Percentiles rank a stretch among this genome's conserved stretches.
Evolutionary conservation across 345 rosid genomes (phyloP).

Genomic region (Gossypium bickii): DNA sequence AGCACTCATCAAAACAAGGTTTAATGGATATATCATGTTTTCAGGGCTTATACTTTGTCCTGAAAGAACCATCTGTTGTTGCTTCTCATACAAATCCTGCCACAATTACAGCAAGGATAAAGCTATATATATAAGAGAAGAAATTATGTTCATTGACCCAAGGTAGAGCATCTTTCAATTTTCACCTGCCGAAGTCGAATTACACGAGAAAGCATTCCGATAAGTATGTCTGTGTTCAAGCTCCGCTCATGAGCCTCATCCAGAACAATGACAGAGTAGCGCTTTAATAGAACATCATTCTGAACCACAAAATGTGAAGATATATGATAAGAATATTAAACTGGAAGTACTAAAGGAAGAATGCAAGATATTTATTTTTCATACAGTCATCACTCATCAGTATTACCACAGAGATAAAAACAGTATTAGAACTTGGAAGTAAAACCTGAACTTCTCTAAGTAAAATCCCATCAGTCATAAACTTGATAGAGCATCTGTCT

Average conservation of each 20-base stretch:
- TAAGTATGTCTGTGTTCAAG: slow-evolving; percentile 90
- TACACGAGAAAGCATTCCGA: slow-evolving; percentile 84
- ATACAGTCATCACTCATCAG: neutral
- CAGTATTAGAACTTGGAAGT: neutral
- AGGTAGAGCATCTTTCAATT: neutral
- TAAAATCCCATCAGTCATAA: slow-evolving; percentile 97
- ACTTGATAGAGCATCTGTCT: slow-evolving; percentile 64
- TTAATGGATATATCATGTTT: slow-evolving; percentile 57
- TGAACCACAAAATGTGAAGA: slow-evolving; percentile 30
- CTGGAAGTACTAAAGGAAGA: neutral
- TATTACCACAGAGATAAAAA: neutral
- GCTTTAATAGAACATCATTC: slow-evolving; percentile 72
- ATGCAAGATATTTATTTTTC: neutral
- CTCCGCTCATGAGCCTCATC: slow-evolving; percentile 98
- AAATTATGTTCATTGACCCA: neutral
- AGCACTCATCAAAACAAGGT: slow-evolving; percentile 91
- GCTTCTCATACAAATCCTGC: slow-evolving; percentile 59
- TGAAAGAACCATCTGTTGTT: slow-evolving; percentile 46
- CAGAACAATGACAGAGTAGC: slow-evolving; percentile 77
- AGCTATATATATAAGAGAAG: slow-evolving; percentile 1
- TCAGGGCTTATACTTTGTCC: slow-evolving; percentile 49
- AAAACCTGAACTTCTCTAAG: slow-evolving; percentile 87
- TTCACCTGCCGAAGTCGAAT: slow-evolving; percentile 70
- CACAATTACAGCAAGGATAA: slow-evolving; percentile 16
- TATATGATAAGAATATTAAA: slow-evolving; percentile 3